Evolutionary conservation across 768 basidiomycete species (phyloP).

Genomic region (Mycena latifolia): DNA sequence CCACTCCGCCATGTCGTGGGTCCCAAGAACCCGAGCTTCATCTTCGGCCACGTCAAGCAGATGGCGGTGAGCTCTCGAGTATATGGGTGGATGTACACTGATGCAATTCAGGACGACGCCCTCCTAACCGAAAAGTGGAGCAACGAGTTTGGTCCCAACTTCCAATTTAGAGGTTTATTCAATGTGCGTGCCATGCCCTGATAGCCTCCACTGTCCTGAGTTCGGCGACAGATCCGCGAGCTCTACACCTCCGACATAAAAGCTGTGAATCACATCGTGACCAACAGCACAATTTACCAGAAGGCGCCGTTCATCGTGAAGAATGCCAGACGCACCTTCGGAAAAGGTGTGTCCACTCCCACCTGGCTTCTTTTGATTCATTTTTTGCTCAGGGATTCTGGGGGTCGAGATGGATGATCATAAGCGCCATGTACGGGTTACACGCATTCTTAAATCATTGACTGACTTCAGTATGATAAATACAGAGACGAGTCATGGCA

Average conservation of each 20-base stretch:
- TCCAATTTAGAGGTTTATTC: slow-evolving; percentile 22
- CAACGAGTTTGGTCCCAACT: slow-evolving; percentile 12
- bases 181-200: background rate
- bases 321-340: background rate
- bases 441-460: too few relatives aligned
- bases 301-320: background rate
- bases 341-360: slow-evolving; percentile 9
- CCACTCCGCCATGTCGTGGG: background rate
- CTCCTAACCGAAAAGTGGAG: slow-evolving; percentile 14
- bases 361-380: too few relatives aligned
- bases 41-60: slow-evolving; percentile 1
- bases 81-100: too few relatives aligned
- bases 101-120: slow-evolving; percentile 7
- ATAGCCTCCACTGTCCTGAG: background rate
- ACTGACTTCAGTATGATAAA: background rate
- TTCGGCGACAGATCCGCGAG: slow-evolving; percentile 40
- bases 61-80: background rate
- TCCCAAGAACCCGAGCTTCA: slow-evolving; percentile 1
- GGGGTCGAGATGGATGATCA: background rate
- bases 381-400: slow-evolving; percentile 3
- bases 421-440: slow-evolving; percentile 10
- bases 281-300: slow-evolving; percentile 1
- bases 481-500: slow-evolving; percentile 6
- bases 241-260: slow-evolving; percentile 60
- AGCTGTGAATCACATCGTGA: slow-evolving; percentile 58